These are phyloP conservation scores for Collybia mongolica DNA, from an alignment of 768 basidiomycete species.

Conservation along the genomic window DNA sequence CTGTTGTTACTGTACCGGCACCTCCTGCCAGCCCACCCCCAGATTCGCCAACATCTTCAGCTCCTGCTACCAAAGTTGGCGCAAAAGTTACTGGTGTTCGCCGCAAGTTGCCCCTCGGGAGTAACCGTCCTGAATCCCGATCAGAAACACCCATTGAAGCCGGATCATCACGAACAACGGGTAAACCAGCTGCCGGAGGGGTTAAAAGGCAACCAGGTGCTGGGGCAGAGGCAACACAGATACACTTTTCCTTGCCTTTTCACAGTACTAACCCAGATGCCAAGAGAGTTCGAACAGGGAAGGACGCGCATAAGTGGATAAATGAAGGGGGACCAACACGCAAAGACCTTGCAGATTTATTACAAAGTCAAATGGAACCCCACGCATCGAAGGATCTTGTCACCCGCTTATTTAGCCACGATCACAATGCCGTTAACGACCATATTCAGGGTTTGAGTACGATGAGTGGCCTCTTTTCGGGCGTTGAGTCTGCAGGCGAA, in stretches of 20 bases:
- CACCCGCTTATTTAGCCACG: slow-evolving; percentile 85
- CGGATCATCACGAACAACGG: slow-evolving; percentile 26
- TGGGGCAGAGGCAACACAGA: slow-evolving; percentile 26
- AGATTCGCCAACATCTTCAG: slow-evolving; percentile 38
- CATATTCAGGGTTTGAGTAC: slow-evolving; percentile 74
- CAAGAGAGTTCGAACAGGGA: slow-evolving; percentile 65
- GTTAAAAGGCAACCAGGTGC: slow-evolving; percentile 43
- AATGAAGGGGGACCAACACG: slow-evolving; percentile 83
- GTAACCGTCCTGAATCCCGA: slow-evolving; percentile 50
- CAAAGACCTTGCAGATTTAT: slow-evolving; percentile 81
- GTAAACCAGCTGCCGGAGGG: slow-evolving; percentile 32
- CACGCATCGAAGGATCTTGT: slow-evolving; percentile 75
- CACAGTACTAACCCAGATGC: slow-evolving; percentile 55
- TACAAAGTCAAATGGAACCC: slow-evolving; percentile 92
- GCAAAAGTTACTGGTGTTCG: slow-evolving; percentile 66
- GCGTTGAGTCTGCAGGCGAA: slow-evolving; percentile 55
- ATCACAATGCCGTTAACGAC: slow-evolving; percentile 94
- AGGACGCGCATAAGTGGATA: slow-evolving; percentile 81
- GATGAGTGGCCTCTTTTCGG: slow-evolving; percentile 74
- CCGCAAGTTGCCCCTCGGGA: slow-evolving; percentile 66
- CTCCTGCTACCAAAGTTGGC: slow-evolving; percentile 35
- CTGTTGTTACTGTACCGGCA: slow-evolving; percentile 25
- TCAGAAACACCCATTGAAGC: slow-evolving; percentile 39
- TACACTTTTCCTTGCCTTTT: slow-evolving; percentile 42
- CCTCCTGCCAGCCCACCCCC: slow-evolving; percentile 40